A percentile compares a stretch with the other conserved stretches of the same genome.
Conservation (phyloP, 139 green algal genomes). For the Picocystis salinarum region DNA sequence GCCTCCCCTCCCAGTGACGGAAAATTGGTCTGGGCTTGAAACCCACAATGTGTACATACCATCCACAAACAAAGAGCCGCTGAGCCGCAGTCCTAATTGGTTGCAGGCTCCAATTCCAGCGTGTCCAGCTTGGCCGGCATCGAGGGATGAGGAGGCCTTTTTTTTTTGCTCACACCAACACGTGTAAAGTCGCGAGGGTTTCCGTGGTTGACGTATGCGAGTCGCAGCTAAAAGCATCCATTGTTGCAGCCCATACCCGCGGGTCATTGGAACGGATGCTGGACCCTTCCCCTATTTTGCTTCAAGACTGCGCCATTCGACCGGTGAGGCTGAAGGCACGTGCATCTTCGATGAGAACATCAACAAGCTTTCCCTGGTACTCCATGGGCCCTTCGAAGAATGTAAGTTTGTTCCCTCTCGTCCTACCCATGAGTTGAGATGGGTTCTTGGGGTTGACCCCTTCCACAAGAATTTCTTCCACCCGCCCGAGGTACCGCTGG, state of each 20-base stretch:
- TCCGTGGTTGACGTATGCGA: background rate
- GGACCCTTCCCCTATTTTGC: background rate
- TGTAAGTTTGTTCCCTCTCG: constrained; percentile 73
- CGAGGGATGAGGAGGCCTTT: no score
- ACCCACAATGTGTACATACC: no score
- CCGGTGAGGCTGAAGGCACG: constrained; percentile 17
- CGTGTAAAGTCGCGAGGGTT: background rate
- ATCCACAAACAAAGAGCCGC: no score
- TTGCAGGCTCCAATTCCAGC: no score
- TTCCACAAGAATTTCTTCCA: constrained; percentile 74
- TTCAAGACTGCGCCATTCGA: background rate
- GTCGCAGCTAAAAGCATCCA: background rate
- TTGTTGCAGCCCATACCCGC: background rate
- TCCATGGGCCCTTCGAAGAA: constrained; percentile 66
- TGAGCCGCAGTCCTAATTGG: no score
- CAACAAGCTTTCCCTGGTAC: constrained; percentile 19
- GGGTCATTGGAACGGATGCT: background rate
- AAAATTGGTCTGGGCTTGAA: no score
- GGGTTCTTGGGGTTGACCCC: constrained; percentile 51
- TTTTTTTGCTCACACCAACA: background rate
- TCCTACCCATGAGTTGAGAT: constrained; percentile 58
- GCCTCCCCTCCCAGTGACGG: no score
- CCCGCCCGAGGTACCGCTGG: constrained; percentile 56
- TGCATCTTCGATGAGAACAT: constrained; percentile 18
- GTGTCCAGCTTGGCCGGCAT: no score